phyloP scores from a whole-genome alignment of 2,329 filamentous ascomycete species.

The Penicillium sp. region DNA sequence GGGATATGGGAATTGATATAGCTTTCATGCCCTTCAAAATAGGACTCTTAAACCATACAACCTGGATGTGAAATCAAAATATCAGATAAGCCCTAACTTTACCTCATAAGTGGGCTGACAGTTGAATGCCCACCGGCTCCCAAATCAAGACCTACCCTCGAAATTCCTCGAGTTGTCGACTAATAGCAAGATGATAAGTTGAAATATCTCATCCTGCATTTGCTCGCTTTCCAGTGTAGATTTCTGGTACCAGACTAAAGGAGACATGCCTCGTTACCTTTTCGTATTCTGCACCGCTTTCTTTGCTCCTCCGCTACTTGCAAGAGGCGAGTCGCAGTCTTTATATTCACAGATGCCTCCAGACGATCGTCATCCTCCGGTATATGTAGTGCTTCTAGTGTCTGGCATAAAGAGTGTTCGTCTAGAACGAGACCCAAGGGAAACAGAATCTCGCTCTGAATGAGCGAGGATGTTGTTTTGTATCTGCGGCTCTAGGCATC shows the following conservation, averaged over 20 bases:
- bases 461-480: background rate
- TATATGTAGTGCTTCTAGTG: background rate
- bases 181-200: background rate
- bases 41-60: too few species aligned
- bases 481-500: background rate
- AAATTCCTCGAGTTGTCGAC: background rate
- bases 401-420: background rate
- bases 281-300: background rate
- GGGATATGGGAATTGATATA: background rate
- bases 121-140: too few species aligned
- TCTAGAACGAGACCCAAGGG: background rate
- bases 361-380: background rate
- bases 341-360: background rate
- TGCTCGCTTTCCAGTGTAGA: background rate
- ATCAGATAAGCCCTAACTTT: background rate
- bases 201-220: background rate
- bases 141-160: background rate
- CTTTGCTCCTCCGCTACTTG: background rate
- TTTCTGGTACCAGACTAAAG: background rate
- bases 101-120: background rate
- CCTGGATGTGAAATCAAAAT: background rate
- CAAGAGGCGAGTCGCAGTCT: background rate
- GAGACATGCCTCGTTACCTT: background rate
- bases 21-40: background rate
- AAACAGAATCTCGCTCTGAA: background rate